These are phyloP conservation scores for Russula earlei DNA, from an alignment of 768 basidiomycete species.

Conservation along the genomic window DNA sequence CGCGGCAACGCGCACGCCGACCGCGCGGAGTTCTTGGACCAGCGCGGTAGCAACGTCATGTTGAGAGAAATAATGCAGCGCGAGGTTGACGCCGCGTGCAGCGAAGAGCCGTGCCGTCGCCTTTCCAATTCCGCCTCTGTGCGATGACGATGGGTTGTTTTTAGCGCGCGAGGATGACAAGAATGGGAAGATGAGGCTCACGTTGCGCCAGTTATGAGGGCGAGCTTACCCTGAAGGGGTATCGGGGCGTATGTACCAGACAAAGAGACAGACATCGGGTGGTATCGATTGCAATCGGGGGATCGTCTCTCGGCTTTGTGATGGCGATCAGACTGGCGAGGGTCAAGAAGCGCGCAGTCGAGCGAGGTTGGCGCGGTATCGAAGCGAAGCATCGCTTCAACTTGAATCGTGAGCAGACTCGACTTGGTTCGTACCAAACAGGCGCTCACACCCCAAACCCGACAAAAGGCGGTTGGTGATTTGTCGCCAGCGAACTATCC, in stretches of 20 bases:
- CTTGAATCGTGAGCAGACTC: too few relatives aligned
- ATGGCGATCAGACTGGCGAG: too few relatives aligned
- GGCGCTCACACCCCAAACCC: background rate
- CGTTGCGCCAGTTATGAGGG: constrained; percentile 24
- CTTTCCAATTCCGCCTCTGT: constrained; percentile 44
- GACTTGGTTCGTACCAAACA: too few relatives aligned
- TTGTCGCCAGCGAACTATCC: background rate
- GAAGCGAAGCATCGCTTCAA: too few relatives aligned
- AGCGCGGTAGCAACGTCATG: constrained; percentile 31
- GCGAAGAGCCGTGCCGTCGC: constrained; percentile 42
- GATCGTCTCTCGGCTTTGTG: too few relatives aligned
- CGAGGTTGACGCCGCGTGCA: constrained; percentile 28
- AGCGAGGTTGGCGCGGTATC: too few relatives aligned
- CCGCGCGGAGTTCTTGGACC: constrained; percentile 28
- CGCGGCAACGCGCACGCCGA: constrained; percentile 32
- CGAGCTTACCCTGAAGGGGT: constrained; percentile 21
- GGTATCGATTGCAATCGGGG: background rate
- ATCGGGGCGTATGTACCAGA: constrained; percentile 10
- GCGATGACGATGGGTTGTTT: background rate
- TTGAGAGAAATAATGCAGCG: constrained; percentile 41
- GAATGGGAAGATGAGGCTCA: background rate
- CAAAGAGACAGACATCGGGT: constrained; percentile 11
- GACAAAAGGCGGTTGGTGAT: background rate
- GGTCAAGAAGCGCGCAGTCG: too few relatives aligned
- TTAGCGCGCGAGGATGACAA: constrained; percentile 1